Evolutionary conservation across 2,329 filamentous ascomycete species (phyloP).

Genomic region (Whalleya microplaca): DNA sequence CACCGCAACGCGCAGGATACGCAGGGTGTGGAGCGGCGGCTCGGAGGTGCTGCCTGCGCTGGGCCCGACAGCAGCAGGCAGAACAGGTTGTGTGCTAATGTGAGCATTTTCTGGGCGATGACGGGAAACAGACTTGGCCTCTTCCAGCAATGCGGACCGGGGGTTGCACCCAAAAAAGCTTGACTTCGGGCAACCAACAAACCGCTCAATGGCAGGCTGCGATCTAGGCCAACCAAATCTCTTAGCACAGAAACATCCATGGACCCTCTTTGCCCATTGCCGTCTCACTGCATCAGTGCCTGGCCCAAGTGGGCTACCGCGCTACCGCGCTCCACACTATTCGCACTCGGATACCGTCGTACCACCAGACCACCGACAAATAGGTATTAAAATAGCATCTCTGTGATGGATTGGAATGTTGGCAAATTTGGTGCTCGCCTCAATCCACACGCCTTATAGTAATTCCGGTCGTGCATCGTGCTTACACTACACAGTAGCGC

Average conservation of each 20-base stretch:
- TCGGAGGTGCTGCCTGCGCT: constrained; percentile 22
- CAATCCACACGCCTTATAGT: too few relatives aligned
- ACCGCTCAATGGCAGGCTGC: too few relatives aligned
- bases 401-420: too few relatives aligned
- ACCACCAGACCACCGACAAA: too few relatives aligned
- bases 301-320: too few relatives aligned
- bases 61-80: not conserved
- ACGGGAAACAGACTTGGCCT: not conserved
- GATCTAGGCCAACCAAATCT: not conserved
- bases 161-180: not conserved
- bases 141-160: too few relatives aligned
- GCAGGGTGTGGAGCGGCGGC: constrained; percentile 34
- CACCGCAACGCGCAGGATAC: constrained; percentile 28
- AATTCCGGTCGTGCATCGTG: too few relatives aligned
- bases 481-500: too few relatives aligned
- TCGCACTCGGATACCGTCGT: too few relatives aligned
- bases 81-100: constrained; percentile 1
- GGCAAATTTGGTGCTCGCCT: too few relatives aligned
- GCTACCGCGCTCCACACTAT: not conserved
- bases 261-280: not conserved
- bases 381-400: too few relatives aligned
- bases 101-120: not conserved
- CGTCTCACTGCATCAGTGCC: not conserved
- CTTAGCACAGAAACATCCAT: not conserved
- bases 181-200: not conserved